Conservation (phyloP, 345 rosid species). For the Euclidium syriacum region DNA sequence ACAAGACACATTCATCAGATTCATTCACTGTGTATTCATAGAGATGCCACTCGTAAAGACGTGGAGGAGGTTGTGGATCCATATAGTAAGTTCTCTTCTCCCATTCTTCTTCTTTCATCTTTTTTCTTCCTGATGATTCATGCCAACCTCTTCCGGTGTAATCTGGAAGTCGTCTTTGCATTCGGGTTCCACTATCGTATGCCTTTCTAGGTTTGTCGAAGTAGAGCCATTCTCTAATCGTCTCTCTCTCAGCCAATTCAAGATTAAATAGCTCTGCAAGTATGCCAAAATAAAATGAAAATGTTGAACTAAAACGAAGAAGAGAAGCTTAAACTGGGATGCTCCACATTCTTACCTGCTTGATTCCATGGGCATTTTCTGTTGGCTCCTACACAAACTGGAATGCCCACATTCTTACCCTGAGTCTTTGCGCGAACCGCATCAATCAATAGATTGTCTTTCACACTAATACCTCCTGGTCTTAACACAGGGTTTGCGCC, state of each 20-base stretch:
- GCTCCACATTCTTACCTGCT: constrained; percentile 40
- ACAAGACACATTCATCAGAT: constrained; percentile 53
- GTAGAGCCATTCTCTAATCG: constrained; percentile 80
- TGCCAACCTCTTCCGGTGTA: constrained; percentile 89
- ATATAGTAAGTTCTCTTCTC: constrained; percentile 85
- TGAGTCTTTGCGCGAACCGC: constrained; percentile 59
- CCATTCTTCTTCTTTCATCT: constrained; percentile 72
- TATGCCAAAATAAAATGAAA: not conserved
- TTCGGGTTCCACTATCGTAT: constrained; percentile 81
- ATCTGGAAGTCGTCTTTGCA: constrained; percentile 92
- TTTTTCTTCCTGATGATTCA: constrained; percentile 84
- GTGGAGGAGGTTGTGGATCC: constrained; percentile 94
- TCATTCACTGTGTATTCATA: constrained; percentile 58
- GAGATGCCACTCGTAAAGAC: constrained; percentile 73
- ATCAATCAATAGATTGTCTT: constrained; percentile 59
- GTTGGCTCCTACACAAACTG: constrained; percentile 80
- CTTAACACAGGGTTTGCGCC: constrained; percentile 65
- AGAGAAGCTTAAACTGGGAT: not conserved
- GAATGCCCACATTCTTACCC: constrained; percentile 85
- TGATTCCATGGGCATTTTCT: constrained; percentile 87
- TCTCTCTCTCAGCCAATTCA: constrained; percentile 59
- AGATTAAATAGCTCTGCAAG: constrained; percentile 71
- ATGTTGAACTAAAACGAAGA: not conserved
- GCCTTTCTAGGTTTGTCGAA: constrained; percentile 90
- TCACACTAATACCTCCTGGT: constrained; percentile 67